phyloP scores from a whole-genome alignment of 495 filamentous ascomycete species.

The Apodospora peruviana region DNA sequence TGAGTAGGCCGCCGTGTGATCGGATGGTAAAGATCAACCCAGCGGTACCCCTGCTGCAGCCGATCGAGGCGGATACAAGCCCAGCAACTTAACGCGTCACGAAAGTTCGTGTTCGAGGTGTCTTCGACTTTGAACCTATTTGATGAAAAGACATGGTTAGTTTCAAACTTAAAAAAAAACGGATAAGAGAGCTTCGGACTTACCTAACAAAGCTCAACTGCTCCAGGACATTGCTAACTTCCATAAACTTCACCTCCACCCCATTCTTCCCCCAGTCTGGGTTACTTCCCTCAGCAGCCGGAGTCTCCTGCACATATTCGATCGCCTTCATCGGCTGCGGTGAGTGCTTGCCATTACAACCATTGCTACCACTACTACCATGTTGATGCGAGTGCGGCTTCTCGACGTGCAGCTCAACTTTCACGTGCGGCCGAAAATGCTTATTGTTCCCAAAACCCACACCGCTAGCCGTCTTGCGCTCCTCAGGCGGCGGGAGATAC shows the following conservation, averaged over 20 bases:
- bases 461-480: slow-evolving; percentile 5
- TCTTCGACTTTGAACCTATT: slow-evolving; percentile 79
- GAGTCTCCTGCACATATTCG: slow-evolving; percentile 29
- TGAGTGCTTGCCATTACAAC: no score
- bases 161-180: not conserved
- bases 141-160: slow-evolving; percentile 2
- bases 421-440: slow-evolving; percentile 47
- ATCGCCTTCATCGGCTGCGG: no score
- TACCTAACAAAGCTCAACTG: slow-evolving; percentile 46
- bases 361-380: no score
- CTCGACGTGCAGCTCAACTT: slow-evolving; percentile 75
- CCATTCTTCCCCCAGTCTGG: slow-evolving; percentile 33
- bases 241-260: slow-evolving; percentile 30
- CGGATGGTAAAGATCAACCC: slow-evolving; percentile 63
- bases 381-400: no score
- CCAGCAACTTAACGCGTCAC: slow-evolving; percentile 72
- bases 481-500: slow-evolving; percentile 30
- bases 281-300: slow-evolving; percentile 28
- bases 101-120: slow-evolving; percentile 23
- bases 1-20: slow-evolving; percentile 27
- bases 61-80: slow-evolving; percentile 84
- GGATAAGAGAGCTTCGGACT: no score
- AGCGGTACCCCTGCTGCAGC: slow-evolving; percentile 67
- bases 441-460: slow-evolving; percentile 23
- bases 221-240: slow-evolving; percentile 34